Percentiles rank a stretch among this genome's conserved stretches.
Evolutionary conservation across 2,329 filamentous ascomycete genomes (phyloP).

Genomic region (Bipolaris victoriae): DNA sequence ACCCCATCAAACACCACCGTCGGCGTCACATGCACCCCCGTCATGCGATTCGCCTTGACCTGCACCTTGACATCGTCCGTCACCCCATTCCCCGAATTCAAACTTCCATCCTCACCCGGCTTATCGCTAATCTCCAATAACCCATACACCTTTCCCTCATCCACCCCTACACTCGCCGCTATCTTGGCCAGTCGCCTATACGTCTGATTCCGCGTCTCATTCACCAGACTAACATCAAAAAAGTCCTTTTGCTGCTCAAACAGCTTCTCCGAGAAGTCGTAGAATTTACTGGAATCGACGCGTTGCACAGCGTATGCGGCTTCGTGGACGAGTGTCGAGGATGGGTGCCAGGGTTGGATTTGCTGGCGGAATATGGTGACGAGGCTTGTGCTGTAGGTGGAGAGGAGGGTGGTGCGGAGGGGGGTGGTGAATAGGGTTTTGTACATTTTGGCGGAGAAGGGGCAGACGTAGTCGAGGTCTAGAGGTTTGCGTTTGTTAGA

Average conservation of each 20-base stretch:
- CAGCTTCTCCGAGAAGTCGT: constrained; percentile 74
- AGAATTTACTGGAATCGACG: constrained; percentile 75
- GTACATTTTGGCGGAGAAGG: constrained; percentile 77
- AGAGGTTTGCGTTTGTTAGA: not conserved
- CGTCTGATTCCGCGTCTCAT: constrained; percentile 82
- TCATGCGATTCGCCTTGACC: constrained; percentile 77
- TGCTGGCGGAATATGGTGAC: constrained; percentile 88
- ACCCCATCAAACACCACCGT: constrained; percentile 89
- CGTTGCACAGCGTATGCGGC: constrained; percentile 80
- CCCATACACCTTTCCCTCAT: constrained; percentile 71
- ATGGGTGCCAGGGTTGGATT: constrained; percentile 94
- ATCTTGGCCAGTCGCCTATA: constrained; percentile 80
- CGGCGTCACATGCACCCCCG: constrained; percentile 88
- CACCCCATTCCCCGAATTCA: constrained; percentile 81
- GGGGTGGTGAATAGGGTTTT: constrained; percentile 69
- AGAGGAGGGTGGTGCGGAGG: constrained; percentile 69
- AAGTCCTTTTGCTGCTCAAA: constrained; percentile 74
- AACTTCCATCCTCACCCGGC: constrained; percentile 67
- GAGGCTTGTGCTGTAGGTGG: constrained; percentile 67
- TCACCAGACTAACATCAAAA: constrained; percentile 84
- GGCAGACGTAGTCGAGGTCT: constrained; percentile 91
- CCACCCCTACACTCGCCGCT: constrained; percentile 71
- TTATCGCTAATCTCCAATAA: constrained; percentile 73
- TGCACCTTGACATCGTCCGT: constrained; percentile 85
- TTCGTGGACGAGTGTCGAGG: constrained; percentile 73